phyloP scores from a whole-genome alignment of 2,329 filamentous ascomycete species.

The Aspergillus eucalypticola region DNA sequence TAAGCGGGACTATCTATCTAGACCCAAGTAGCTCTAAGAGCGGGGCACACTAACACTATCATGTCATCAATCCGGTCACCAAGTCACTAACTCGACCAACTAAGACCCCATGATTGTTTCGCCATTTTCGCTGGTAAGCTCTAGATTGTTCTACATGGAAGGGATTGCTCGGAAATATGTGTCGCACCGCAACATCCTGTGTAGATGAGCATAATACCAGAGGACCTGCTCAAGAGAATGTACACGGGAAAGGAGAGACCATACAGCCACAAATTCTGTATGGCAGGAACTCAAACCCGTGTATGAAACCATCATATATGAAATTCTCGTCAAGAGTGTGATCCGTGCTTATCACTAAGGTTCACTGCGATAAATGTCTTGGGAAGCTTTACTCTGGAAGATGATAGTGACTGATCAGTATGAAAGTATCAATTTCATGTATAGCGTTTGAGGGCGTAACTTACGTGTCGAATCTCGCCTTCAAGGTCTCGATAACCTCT shows the following conservation, averaged over 20 bases:
- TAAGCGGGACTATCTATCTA: too few species aligned
- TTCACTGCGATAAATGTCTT: slow-evolving; percentile 55
- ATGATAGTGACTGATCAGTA: not conserved
- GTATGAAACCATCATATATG: not conserved
- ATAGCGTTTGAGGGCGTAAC: slow-evolving; percentile 40
- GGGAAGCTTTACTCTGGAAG: slow-evolving; percentile 50
- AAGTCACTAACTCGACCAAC: not conserved
- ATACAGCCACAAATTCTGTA: not conserved
- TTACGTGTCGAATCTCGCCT: slow-evolving; percentile 93
- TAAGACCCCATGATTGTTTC: not conserved
- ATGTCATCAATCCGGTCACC: not conserved
- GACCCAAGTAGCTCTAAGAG: not conserved
- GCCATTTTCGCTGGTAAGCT: not conserved
- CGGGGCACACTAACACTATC: not conserved
- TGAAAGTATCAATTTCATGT: slow-evolving; percentile 7
- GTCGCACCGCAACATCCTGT: not conserved
- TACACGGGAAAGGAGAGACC: not conserved
- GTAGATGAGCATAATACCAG: too few species aligned
- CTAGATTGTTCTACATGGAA: not conserved
- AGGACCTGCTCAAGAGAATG: not conserved
- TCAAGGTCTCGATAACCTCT: slow-evolving; percentile 90
- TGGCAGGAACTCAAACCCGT: not conserved
- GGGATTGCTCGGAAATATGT: not conserved
- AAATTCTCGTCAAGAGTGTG: slow-evolving; percentile 19
- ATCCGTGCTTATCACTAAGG: slow-evolving; percentile 50